These are phyloP conservation scores for Ophiocordyceps australis DNA, from an alignment of 2,329 filamentous ascomycete species.

Conservation along the genomic window DNA sequence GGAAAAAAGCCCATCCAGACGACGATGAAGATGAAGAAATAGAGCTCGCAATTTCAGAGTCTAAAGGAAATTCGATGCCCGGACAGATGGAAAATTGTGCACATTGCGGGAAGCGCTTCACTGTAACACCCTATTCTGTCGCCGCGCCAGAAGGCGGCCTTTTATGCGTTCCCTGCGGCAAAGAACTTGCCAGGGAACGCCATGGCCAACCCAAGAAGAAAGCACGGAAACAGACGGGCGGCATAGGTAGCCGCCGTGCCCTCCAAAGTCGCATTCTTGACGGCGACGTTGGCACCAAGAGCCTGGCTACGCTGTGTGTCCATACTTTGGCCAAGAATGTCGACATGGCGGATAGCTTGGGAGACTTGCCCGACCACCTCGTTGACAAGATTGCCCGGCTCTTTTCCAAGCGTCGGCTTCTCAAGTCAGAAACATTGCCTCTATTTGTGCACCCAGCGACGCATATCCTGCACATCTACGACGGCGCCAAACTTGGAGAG, in stretches of 20 bases:
- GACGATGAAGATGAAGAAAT: slow-evolving; percentile 31
- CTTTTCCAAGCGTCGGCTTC: slow-evolving; percentile 39
- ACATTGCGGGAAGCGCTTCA: slow-evolving; percentile 72
- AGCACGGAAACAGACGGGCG: slow-evolving; percentile 29
- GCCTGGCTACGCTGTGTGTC: slow-evolving; percentile 44
- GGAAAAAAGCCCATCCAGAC: slow-evolving; percentile 19
- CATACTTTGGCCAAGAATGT: slow-evolving; percentile 46
- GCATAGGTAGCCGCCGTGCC: slow-evolving; percentile 50
- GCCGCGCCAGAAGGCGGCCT: slow-evolving; percentile 68
- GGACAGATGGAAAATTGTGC: slow-evolving; percentile 84
- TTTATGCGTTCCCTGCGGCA: slow-evolving; percentile 70
- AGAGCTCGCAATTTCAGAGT: slow-evolving; percentile 26
- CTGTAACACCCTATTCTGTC: slow-evolving; percentile 77
- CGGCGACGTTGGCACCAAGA: slow-evolving; percentile 52
- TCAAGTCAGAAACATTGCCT: slow-evolving; percentile 33
- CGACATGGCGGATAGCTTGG: slow-evolving; percentile 41
- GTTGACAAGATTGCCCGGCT: slow-evolving; percentile 41
- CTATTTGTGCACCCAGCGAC: slow-evolving; percentile 36
- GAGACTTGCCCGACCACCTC: slow-evolving; percentile 33
- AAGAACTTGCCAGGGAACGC: slow-evolving; percentile 48
- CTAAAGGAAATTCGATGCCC: slow-evolving; percentile 38
- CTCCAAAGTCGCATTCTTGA: slow-evolving; percentile 74
- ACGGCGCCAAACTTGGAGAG: slow-evolving; percentile 44
- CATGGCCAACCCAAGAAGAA: slow-evolving; percentile 18
- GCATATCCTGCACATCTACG: slow-evolving; percentile 36